Percentiles rank a stretch among this genome's conserved stretches.
Conservation (phyloP, 2,329 filamentous ascomycete genomes). For the Neopestalotiopsis clavispora region DNA sequence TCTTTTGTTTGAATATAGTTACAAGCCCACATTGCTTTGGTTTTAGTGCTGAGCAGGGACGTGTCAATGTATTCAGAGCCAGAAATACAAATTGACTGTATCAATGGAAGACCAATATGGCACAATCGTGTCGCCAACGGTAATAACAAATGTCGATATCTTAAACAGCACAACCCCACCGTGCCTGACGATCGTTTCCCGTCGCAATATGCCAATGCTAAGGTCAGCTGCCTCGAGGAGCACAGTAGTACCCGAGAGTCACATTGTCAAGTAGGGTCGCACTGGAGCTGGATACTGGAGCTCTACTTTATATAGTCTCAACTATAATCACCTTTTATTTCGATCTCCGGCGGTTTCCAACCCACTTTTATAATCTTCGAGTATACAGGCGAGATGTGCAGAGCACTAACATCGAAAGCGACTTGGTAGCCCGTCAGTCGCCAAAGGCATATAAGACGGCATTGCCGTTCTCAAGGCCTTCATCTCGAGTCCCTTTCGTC, state of each 20-base stretch:
- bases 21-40: too few relatives aligned
- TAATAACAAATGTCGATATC: not conserved
- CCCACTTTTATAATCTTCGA: not conserved
- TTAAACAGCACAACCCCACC: not conserved
- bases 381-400: not conserved
- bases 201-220: not conserved
- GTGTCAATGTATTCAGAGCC: too few relatives aligned
- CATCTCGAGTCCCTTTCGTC: not conserved
- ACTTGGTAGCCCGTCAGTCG: too few relatives aligned
- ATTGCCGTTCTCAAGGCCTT: not conserved
- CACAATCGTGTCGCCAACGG: not conserved
- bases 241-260: not conserved
- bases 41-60: too few relatives aligned
- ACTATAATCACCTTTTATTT: not conserved
- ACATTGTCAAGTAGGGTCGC: conserved; percentile 10
- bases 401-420: too few relatives aligned
- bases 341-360: conserved; percentile 17
- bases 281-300: conserved; percentile 1
- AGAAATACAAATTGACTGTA: not conserved
- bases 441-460: not conserved
- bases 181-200: not conserved
- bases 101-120: not conserved
- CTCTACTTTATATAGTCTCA: conserved; percentile 1
- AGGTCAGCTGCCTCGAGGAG: conserved; percentile 4
- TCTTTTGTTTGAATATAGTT: not conserved